Evolutionary conservation across 495 filamentous ascomycete genomes (phyloP), one percentile per base, ranked within the genome.

Genomic region (Penicillium coprophilum): DNA sequence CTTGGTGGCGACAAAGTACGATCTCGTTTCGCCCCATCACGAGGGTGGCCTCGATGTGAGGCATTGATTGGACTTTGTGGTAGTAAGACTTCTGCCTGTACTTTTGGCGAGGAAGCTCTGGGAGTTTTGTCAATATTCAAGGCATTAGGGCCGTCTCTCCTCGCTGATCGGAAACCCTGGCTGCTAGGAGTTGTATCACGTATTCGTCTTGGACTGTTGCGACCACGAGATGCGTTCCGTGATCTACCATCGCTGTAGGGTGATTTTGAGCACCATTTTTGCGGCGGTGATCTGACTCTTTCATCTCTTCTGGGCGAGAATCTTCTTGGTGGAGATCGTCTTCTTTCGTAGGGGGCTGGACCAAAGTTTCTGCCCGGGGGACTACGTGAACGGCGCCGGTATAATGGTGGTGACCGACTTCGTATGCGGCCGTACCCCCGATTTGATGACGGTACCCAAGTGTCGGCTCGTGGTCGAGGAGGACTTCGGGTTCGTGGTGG

Each of bases 221-320:
- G 72, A 28, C 68, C 62, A 49, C 73, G 60, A 12, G 69, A 70
- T 46, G 56, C 57, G 50, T 74, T 67, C 24, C 70, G 72, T 24
- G 66, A 60, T 32, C 71, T 71, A 15, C 65, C 58, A 19, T 72
- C 71, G 32, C 57, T 62, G 47, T 71, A 69, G 1, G 77, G 80
- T 17, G 80, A 81, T 58, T 75, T 72, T 41, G 78, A 70, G 15
- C 74, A 72, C 70, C 80, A 74, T 3, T 64, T 68, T 8, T 61
- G 65, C 19, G 56, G 60, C 39, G 79, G 79, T 12, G 78, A 80
- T 57, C 72, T 68, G 12, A 65, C 61, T 43, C 76, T 72, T 36
- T 69, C 72, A 55, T 81, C 75, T 63, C 79, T 69, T 63, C 78
- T 64, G 23, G 80, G 77, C 50, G 80, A 76, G 60, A 74, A 76